phyloP scores from a whole-genome alignment of 2,329 filamentous ascomycete species.

The Exophiala aquamarina region DNA sequence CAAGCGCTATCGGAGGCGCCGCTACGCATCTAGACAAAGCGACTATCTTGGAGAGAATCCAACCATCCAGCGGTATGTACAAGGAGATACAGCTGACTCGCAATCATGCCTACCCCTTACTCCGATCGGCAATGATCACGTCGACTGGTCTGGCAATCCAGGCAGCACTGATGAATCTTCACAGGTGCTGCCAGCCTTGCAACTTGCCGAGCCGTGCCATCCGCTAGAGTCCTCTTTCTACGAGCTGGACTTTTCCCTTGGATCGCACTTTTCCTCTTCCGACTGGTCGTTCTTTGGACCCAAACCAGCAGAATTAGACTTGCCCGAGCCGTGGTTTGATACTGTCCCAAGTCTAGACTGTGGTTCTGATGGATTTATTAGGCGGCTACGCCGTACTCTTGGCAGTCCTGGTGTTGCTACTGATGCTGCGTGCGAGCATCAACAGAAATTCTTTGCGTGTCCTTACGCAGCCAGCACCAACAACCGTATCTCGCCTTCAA shows the following conservation, averaged over 20 bases:
- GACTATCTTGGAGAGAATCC: not conserved
- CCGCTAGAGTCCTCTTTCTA: not conserved
- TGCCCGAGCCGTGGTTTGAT: not conserved
- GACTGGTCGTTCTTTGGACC: not conserved
- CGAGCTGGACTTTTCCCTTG: not conserved
- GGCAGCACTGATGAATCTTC: not conserved
- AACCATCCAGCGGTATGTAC: not conserved
- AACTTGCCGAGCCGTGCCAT: not conserved
- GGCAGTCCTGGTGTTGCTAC: not conserved
- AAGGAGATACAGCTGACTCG: not conserved
- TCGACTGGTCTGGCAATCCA: not conserved
- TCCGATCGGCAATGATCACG: not conserved
- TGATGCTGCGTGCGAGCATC: not conserved
- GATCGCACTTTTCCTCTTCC: not conserved
- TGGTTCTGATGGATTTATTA: not conserved
- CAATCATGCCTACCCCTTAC: not conserved
- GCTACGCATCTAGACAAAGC: not conserved
- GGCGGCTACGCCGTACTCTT: not conserved
- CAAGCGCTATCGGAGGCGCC: not conserved
- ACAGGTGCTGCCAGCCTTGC: not conserved
- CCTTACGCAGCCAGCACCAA: not conserved
- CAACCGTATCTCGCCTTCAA: not conserved
- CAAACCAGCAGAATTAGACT: not conserved
- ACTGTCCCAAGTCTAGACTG: not conserved
- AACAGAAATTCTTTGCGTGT: not conserved